Evolutionary conservation across 2,329 filamentous ascomycete species (phyloP).

Genomic region (Penicillium sp.): DNA sequence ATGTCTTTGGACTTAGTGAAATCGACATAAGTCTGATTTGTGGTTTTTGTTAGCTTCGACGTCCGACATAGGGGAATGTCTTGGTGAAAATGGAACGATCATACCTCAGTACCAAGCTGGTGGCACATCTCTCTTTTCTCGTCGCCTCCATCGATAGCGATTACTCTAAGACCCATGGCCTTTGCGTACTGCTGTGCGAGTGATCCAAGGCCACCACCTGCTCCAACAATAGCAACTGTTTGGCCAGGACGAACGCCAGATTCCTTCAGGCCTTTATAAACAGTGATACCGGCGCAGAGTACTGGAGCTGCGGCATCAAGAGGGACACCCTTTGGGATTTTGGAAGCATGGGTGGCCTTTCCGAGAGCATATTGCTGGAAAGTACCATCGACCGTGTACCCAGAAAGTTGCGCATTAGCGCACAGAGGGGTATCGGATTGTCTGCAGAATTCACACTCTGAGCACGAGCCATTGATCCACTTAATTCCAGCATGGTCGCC

Average conservation of each 20-base stretch:
- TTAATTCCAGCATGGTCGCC: slow-evolving; percentile 83
- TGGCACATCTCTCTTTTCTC: slow-evolving; percentile 70
- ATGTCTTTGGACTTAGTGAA: slow-evolving; percentile 71
- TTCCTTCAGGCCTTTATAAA: slow-evolving; percentile 87
- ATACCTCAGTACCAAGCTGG: slow-evolving; percentile 63
- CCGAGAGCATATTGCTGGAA: slow-evolving; percentile 92
- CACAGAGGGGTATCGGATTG: slow-evolving; percentile 78
- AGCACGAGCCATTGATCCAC: slow-evolving; percentile 85
- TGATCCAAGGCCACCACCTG: slow-evolving; percentile 76
- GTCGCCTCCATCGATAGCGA: slow-evolving; percentile 78
- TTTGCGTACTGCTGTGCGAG: slow-evolving; percentile 84
- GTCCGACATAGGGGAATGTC: background rate
- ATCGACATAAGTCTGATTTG: slow-evolving; percentile 62
- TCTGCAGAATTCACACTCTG: slow-evolving; percentile 77
- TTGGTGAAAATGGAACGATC: background rate
- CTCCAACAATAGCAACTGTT: slow-evolving; percentile 79
- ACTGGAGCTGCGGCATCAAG: slow-evolving; percentile 77
- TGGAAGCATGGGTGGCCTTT: slow-evolving; percentile 79
- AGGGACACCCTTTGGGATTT: slow-evolving; percentile 71
- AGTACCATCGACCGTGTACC: slow-evolving; percentile 86
- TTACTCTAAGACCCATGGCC: slow-evolving; percentile 77
- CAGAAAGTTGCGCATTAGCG: slow-evolving; percentile 68
- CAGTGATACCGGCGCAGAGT: slow-evolving; percentile 80
- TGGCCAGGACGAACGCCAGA: slow-evolving; percentile 71
- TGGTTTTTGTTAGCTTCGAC: background rate